Base-by-base conservation (phyloP, 2,329 filamentous ascomycete genomes). In the Hysterium pulicare region DNA sequence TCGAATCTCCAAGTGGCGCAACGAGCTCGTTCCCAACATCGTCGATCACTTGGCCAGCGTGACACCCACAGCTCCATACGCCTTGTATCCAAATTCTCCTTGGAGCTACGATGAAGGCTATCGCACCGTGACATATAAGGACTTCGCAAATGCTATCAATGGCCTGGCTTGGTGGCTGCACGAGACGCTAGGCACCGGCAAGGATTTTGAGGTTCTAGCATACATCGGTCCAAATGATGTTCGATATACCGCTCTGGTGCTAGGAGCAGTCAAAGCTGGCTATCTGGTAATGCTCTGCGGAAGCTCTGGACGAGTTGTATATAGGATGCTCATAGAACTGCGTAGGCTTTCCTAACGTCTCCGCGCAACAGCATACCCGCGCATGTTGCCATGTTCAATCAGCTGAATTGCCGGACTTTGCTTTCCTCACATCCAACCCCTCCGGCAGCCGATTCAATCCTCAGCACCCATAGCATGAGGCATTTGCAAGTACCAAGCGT, bases 111-210 rank as follows among this genome's bases (percentile, higher is more conserved):
- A 38, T 11, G 20, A 39, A 26, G 62, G 59, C 0, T 67, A 58
- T 38, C 39, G 39, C 9, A 49, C 62, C 13, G 45, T 66, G 16
- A 51, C 49, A 1, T 54, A 55, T 11, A 38, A 38, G 8, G 40
- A 45, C 4, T 40, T 64, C 13, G 50, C 58, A 10, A 41, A 48
- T 10, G 62, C 60, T 5, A 50, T 66, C 7, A 51, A 66, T 46
- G 51, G 58, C 4, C 51, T 54, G 26, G 49, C 62, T 0, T 63
- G 58, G 57, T 53, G 60, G 26, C 53, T 72, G 10, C 50, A 64
- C 10, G 39, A 53, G 15, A 50, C 40, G 3, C 44, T 71, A 1
- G 21, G 65, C 59, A 1, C 51, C 42, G 8, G 51, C 53, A 9
- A 41, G 47, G 35, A 48, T 16, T 55, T 54, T 22, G 46, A 54